Conservation (phyloP, 2,329 filamentous ascomycete genomes). For the Tolypocladium sp. region DNA sequence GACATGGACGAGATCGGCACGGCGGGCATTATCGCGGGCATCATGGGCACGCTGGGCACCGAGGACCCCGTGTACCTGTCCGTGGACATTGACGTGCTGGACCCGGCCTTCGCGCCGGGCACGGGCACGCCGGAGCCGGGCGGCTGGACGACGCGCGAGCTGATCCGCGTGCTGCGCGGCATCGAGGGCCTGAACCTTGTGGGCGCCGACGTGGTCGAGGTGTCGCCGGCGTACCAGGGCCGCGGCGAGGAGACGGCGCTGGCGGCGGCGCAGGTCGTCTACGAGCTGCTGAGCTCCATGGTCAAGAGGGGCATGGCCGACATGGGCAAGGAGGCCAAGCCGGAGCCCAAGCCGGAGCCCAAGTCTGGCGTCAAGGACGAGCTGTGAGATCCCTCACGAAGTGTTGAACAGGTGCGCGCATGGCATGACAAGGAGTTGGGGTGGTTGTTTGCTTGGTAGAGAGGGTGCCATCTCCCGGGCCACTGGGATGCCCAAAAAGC, state of each 20-base stretch:
- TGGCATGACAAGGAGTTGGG: too few species aligned
- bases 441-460: too few species aligned
- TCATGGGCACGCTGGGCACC: slow-evolving; percentile 64
- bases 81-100: slow-evolving; percentile 76
- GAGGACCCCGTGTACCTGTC: slow-evolving; percentile 73
- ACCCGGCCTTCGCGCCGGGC: slow-evolving; percentile 58
- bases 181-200: slow-evolving; percentile 79
- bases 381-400: slow-evolving; percentile 15
- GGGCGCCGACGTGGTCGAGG: slow-evolving; percentile 81
- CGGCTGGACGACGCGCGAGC: slow-evolving; percentile 82
- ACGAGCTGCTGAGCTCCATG: slow-evolving; percentile 74
- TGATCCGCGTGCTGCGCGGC: slow-evolving; percentile 74
- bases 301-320: slow-evolving; percentile 43
- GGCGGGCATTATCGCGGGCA: slow-evolving; percentile 58
- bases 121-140: slow-evolving; percentile 87
- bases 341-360: slow-evolving; percentile 26
- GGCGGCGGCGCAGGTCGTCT: slow-evolving; percentile 75
- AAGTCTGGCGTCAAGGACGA: slow-evolving; percentile 24
- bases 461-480: neutral
- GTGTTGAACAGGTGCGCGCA: neutral
- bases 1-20: slow-evolving; percentile 80
- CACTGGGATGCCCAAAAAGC: neutral
- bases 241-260: slow-evolving; percentile 71
- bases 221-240: slow-evolving; percentile 76
- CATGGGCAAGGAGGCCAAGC: slow-evolving; percentile 33